Evolutionary conservation across 164 flowering plant species (phyloP).

Genomic region (Tetrastigma voinierianum): DNA sequence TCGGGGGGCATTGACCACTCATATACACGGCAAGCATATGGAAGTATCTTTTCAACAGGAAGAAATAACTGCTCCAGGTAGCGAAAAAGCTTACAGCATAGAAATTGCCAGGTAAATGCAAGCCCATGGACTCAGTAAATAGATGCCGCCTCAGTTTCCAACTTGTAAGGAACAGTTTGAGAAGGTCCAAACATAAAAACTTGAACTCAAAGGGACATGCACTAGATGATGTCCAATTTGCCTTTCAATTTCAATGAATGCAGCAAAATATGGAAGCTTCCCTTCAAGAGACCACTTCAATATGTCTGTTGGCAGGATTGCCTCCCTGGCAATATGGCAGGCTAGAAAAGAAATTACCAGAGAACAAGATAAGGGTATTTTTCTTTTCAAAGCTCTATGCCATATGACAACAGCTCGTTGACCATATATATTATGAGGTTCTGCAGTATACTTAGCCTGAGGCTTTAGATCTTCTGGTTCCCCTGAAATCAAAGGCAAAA

Average conservation of each 20-base stretch:
- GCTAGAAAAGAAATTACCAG: conserved; percentile 71
- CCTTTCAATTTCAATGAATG: conserved; percentile 61
- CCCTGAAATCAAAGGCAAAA: conserved; percentile 31
- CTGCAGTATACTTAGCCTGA: conserved; percentile 25
- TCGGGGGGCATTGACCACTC: conserved; percentile 93
- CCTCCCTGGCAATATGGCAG: conserved; percentile 71
- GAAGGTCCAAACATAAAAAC: conserved; percentile 70
- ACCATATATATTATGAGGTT: conserved; percentile 60
- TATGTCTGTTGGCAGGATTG: conserved; percentile 78
- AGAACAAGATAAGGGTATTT: conserved; percentile 57
- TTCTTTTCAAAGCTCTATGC: conserved; percentile 52
- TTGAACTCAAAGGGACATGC: conserved; percentile 60
- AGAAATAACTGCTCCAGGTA: conserved; percentile 62
- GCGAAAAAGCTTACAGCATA: conserved; percentile 56
- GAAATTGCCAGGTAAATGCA: conserved; percentile 82
- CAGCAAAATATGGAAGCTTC: conserved; percentile 78
- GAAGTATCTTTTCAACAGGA: conserved; percentile 60
- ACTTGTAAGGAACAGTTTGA: conserved; percentile 37
- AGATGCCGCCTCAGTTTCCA: conserved; percentile 67
- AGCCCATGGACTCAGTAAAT: conserved; percentile 61
- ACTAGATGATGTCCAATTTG: conserved; percentile 33
- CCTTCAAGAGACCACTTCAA: conserved; percentile 78
- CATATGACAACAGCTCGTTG: conserved; percentile 58
- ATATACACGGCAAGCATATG: conserved; percentile 51
- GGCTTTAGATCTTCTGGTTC: conserved; percentile 20